phyloP scores from a whole-genome alignment of 108 stramenopile genomes.

The Cyclotella distinguenda region DNA sequence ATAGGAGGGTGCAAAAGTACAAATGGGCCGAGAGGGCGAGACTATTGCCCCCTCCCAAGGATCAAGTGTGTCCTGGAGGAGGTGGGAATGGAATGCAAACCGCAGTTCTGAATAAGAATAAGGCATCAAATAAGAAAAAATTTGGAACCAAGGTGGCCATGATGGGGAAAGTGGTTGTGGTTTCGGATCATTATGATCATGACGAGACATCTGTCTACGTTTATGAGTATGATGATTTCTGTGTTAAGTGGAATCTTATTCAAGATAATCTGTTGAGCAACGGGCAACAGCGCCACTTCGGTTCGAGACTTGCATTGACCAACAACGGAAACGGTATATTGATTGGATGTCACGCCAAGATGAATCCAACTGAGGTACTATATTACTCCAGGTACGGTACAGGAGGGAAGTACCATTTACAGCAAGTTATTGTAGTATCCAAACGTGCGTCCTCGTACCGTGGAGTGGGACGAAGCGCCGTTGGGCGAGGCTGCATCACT shows the following conservation, averaged over 20 bases:
- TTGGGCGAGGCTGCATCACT: neutral
- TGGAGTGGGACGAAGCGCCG: conserved; percentile 6
- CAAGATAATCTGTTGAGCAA: conserved; percentile 31
- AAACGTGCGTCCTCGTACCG: conserved; percentile 7
- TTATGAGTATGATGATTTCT: conserved; percentile 29
- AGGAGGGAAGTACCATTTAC: conserved; percentile 25
- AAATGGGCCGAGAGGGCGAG: conserved; percentile 29
- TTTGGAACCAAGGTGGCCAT: conserved; percentile 31
- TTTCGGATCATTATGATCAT: conserved; percentile 25
- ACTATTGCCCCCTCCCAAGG: conserved; percentile 4
- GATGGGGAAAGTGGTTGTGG: conserved; percentile 23
- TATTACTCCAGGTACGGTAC: conserved; percentile 23
- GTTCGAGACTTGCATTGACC: conserved; percentile 34
- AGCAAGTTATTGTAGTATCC: conserved; percentile 28
- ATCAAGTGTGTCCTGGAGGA: neutral
- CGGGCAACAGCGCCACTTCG: conserved; percentile 29
- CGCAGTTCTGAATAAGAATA: conserved; percentile 1
- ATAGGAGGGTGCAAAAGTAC: conserved; percentile 22
- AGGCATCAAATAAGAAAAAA: conserved; percentile 3
- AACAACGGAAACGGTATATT: conserved; percentile 26
- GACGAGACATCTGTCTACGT: conserved; percentile 30
- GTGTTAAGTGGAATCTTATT: conserved; percentile 22
- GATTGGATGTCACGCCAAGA: conserved; percentile 38
- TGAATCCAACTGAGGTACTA: conserved; percentile 35
- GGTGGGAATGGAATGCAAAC: neutral